phyloP scores from a whole-genome alignment of 1,284 basidiomycete species.

The Papiliotrema terrestris region DNA sequence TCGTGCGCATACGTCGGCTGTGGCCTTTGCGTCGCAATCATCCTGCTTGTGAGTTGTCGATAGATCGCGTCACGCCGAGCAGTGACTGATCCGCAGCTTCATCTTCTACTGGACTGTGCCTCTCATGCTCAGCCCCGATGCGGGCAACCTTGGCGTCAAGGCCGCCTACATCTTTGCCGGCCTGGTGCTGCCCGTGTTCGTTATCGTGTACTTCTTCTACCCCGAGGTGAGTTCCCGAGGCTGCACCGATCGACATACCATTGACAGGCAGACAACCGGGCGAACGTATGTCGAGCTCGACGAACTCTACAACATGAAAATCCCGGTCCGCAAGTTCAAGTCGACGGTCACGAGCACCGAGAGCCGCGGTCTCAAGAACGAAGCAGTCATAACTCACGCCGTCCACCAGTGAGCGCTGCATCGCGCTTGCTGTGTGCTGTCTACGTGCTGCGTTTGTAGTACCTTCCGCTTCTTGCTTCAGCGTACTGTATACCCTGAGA shows the following conservation, averaged over 20 bases:
- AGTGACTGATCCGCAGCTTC: background rate
- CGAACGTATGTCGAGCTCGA: conserved; percentile 35
- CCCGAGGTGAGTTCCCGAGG: background rate
- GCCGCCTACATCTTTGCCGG: conserved; percentile 5
- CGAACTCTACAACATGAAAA: conserved; percentile 30
- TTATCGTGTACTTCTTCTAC: conserved; percentile 3
- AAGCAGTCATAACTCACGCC: background rate
- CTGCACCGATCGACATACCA: background rate
- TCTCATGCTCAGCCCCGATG: conserved; percentile 1
- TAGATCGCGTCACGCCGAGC: no score
- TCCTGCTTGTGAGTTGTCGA: conserved; percentile 5
- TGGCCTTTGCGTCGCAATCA: conserved; percentile 9
- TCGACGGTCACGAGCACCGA: conserved; percentile 20
- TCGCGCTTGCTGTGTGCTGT: no score
- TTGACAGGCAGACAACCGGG: background rate
- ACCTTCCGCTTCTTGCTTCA: no score
- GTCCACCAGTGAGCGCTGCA: no score
- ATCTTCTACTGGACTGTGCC: conserved; percentile 8
- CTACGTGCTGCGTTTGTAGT: no score
- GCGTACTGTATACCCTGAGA: no score
- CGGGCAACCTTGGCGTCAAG: conserved; percentile 5
- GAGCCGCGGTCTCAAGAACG: background rate
- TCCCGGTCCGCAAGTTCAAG: conserved; percentile 36
- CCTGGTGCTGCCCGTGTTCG: background rate
- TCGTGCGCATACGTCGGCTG: conserved; percentile 11